Conservation (phyloP, 2,329 filamentous ascomycete genomes). For the Hypoxylon sp. region DNA sequence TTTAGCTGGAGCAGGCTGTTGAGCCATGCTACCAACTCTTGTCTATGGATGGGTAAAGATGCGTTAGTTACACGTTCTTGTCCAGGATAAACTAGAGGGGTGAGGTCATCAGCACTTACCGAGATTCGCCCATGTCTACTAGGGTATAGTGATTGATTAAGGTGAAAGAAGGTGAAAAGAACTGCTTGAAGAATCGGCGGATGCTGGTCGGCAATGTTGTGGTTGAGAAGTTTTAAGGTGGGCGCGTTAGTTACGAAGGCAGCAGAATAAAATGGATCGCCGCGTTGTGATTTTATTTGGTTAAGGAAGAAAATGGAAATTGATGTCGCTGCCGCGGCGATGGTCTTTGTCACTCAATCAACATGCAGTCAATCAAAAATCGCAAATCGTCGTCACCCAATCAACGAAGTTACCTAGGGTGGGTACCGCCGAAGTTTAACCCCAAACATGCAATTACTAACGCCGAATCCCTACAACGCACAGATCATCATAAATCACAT, state of each 20-base stretch:
- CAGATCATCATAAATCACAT: background rate
- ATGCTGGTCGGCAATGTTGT: slow-evolving; percentile 5
- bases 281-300: slow-evolving; percentile 35
- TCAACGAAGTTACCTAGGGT: slow-evolving; percentile 32
- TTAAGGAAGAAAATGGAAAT: slow-evolving; percentile 39
- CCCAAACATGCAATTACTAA: slow-evolving; percentile 1
- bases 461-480: background rate
- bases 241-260: slow-evolving; percentile 20
- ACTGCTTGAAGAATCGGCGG: slow-evolving; percentile 7
- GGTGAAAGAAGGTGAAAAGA: slow-evolving; percentile 17
- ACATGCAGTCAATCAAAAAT: slow-evolving; percentile 41
- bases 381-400: slow-evolving; percentile 41
- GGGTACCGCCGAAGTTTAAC: slow-evolving; percentile 33
- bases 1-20: slow-evolving; percentile 99
- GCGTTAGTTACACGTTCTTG: slow-evolving; percentile 25
- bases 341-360: slow-evolving; percentile 28
- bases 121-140: slow-evolving; percentile 50
- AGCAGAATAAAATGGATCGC: slow-evolving; percentile 22
- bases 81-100: slow-evolving; percentile 1
- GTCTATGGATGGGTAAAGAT: slow-evolving; percentile 67
- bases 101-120: slow-evolving; percentile 44
- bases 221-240: slow-evolving; percentile 2
- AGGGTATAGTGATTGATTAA: slow-evolving; percentile 13
- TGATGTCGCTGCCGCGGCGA: slow-evolving; percentile 38
- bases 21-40: slow-evolving; percentile 96